phyloP scores from a whole-genome alignment of 306 rosid genomes.

The Lupinus albus region DNA sequence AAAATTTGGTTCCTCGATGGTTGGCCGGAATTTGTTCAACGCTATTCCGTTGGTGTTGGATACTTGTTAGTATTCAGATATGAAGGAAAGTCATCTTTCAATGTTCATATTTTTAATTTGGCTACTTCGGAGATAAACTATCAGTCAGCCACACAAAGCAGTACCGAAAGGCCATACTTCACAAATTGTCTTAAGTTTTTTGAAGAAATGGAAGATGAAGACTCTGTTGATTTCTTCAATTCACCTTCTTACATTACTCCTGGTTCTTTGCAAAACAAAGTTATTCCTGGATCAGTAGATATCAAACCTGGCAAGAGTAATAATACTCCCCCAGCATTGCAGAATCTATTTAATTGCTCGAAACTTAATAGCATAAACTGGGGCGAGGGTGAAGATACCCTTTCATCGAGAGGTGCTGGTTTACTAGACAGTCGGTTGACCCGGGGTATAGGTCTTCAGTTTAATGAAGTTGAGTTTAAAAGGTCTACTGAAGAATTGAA shows the following conservation, averaged over 20 bases:
- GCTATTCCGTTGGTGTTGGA: conserved; percentile 68
- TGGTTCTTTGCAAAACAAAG: conserved; percentile 54
- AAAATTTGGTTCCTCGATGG: conserved; percentile 75
- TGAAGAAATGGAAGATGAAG: conserved; percentile 89
- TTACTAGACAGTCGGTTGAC: conserved; percentile 52
- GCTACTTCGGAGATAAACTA: conserved; percentile 78
- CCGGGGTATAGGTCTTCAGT: conserved; percentile 68
- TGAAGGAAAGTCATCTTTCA: conserved; percentile 76
- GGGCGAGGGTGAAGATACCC: conserved; percentile 62
- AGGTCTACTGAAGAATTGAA: conserved; percentile 68
- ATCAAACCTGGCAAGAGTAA: conserved; percentile 50
- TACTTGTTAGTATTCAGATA: conserved; percentile 78
- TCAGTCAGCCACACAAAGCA: conserved; percentile 48
- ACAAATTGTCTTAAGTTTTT: conserved; percentile 53
- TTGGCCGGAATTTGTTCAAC: conserved; percentile 80
- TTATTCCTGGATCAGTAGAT: conserved; percentile 50
- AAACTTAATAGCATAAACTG: conserved; percentile 61
- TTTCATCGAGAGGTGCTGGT: conserved; percentile 48
- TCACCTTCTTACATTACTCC: conserved; percentile 42
- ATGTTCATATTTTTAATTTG: conserved; percentile 68
- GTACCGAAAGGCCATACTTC: conserved; percentile 53
- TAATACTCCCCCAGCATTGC: conserved; percentile 61
- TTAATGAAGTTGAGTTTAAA: conserved; percentile 70
- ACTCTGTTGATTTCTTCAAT: conserved; percentile 54
- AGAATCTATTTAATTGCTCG: conserved; percentile 79